phyloP scores from a whole-genome alignment of 208 protist species.

The Wallacemonas sp. region DNA sequence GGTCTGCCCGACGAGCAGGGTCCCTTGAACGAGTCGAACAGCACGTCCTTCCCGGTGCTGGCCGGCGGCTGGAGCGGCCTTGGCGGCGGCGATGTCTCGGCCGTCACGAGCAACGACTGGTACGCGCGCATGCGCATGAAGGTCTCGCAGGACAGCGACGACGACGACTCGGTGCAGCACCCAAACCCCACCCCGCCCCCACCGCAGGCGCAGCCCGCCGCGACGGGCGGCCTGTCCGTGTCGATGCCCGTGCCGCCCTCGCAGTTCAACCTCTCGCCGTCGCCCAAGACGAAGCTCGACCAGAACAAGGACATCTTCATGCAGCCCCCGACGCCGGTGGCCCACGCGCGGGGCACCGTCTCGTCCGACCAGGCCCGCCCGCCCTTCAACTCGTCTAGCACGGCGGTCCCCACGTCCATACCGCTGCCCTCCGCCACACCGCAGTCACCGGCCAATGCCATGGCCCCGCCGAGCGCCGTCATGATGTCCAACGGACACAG shows the following conservation, averaged over 20 bases:
- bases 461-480: neutral
- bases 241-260: neutral
- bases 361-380: neutral
- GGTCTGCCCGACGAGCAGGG: neutral
- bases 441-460: neutral
- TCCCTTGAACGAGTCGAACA: conserved; percentile 10
- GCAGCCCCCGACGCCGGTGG: neutral
- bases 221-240: neutral
- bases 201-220: neutral
- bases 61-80: conserved; percentile 41
- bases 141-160: conserved; percentile 18
- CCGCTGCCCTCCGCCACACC: neutral
- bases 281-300: conserved; percentile 12
- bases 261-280: neutral
- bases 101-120: conserved; percentile 53
- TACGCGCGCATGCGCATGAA: conserved; percentile 62
- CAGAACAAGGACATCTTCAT: neutral
- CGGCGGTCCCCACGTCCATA: neutral
- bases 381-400: neutral
- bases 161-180: conserved; percentile 25
- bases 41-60: conserved; percentile 1
- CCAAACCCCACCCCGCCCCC: neutral
- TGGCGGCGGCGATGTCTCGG: conserved; percentile 28
- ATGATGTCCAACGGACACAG: too few relatives aligned
- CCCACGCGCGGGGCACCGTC: neutral